Base-by-base conservation (phyloP, 176 grass and related monocot genomes). In the Dactylis glomerata region DNA sequence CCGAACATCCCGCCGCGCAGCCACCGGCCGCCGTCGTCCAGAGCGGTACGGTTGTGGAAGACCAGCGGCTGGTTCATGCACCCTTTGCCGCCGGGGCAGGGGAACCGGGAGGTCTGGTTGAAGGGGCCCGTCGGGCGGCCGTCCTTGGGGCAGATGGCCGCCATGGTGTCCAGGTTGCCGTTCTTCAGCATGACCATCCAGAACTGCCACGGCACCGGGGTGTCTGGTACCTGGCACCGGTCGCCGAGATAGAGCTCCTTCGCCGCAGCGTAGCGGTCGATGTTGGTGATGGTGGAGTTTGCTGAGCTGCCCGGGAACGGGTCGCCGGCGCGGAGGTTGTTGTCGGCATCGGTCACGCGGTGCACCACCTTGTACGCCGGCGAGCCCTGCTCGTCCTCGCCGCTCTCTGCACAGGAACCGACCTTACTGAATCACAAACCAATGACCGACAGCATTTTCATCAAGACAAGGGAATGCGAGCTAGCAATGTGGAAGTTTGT, bases 131-230 rank as follows among this genome's bases (percentile, higher is more conserved):
- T 37, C 65, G 86, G 86, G 38, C 83, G 84, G 82, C 95, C 95
- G 52, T 98, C 81, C 30, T 93, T 30, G 6, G 92, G 95, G 46
- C 95, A 98, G 36, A 90, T 52, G 58, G 85, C 86, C 6, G 92
- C 95, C 0, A 87, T 73, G 69, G 92, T 95, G 87, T 98, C 91
- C 31, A 98, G 76, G 76, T 98, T 98, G 37, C 95, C 92, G 71
- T 98, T 98, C 86, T 98, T 98, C 73, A 98, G 91, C 95, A 98
- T 98, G 44, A 95, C 19, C 95, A 98, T 98, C 95, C 91, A 98
- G 87, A 98, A 98, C 41, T 98, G 86, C 95, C 95, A 98, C 14
- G 91, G 91, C 17, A 5, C 3, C 28, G 79, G 89, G 76, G 30
- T 38, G 71, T 95, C 92, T 2, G 67, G 22, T 19, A 95, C 91